These are phyloP conservation scores for Coprinopsis sp. DNA, from an alignment of 768 basidiomycete genomes.

Conservation along the genomic window DNA sequence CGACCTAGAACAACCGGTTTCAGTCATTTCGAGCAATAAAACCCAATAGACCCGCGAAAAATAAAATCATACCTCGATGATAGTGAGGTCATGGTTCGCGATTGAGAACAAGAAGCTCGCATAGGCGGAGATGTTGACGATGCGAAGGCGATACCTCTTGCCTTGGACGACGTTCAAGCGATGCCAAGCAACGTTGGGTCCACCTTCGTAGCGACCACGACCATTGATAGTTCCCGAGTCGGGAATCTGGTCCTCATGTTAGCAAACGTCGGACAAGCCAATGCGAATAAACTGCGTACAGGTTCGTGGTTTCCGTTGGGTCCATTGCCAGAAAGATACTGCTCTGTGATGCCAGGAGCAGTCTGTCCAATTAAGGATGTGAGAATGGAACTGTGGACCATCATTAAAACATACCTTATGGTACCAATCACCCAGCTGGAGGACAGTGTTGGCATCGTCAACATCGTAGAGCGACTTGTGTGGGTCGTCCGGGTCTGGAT, in stretches of 20 bases:
- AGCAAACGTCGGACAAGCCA: neutral
- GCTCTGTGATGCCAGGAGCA: constrained; percentile 1
- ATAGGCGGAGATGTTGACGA: constrained; percentile 46
- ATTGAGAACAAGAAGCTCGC: constrained; percentile 36
- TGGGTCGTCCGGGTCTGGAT: constrained; percentile 11
- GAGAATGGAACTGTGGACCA: neutral
- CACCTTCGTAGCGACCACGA: constrained; percentile 36
- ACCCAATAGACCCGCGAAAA: no score
- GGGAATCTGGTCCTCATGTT: constrained; percentile 12
- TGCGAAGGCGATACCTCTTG: constrained; percentile 49
- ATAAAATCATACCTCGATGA: constrained; percentile 17
- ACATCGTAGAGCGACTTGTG: constrained; percentile 11
- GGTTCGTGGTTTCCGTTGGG: constrained; percentile 5
- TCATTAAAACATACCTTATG: constrained; percentile 2
- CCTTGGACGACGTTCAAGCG: constrained; percentile 38
- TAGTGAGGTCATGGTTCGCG: constrained; percentile 21
- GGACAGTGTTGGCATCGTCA: constrained; percentile 11
- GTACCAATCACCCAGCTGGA: constrained; percentile 14
- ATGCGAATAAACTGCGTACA: neutral
- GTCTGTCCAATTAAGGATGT: neutral
- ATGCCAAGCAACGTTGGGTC: constrained; percentile 34
- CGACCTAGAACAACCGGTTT: constrained; percentile 26
- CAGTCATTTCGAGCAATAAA: constrained; percentile 13
- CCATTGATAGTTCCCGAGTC: constrained; percentile 46
- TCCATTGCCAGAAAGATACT: neutral